A percentile compares a stretch with the other conserved stretches of the same genome.
Evolutionary conservation across 805 yeast genomes (phyloP).

Genomic region (Yamadazyma nakazawae): DNA sequence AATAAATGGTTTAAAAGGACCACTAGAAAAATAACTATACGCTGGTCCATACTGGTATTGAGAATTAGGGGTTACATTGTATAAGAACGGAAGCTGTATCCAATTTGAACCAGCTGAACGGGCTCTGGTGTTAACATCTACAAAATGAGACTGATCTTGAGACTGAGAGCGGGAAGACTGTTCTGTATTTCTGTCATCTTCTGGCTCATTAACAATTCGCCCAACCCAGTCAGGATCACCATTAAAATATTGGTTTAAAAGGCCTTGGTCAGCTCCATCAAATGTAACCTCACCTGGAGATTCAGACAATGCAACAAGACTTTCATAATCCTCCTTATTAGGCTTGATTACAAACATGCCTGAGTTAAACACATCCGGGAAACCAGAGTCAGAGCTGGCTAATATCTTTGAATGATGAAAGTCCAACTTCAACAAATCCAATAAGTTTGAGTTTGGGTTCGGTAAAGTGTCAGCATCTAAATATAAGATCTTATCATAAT

Average conservation of each 20-base stretch:
- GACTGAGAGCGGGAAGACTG: not conserved
- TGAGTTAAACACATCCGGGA: constrained; percentile 87
- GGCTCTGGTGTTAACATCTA: not conserved
- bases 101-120: constrained; percentile 38
- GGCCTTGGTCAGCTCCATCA: constrained; percentile 94
- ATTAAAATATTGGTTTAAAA: constrained; percentile 72
- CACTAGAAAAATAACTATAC: constrained; percentile 43
- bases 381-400: constrained; percentile 82
- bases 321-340: constrained; percentile 34
- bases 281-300: constrained; percentile 37
- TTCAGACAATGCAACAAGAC: constrained; percentile 30
- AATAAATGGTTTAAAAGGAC: not conserved
- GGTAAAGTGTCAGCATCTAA: constrained; percentile 67
- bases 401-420: constrained; percentile 25
- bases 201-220: not conserved
- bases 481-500: constrained; percentile 50
- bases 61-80: constrained; percentile 71
- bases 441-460: constrained; percentile 15
- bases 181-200: not conserved
- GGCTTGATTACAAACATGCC: constrained; percentile 71
- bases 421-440: constrained; percentile 29
- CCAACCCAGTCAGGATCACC: constrained; percentile 39
- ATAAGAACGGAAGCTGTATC: constrained; percentile 73
- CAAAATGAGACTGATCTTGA: no score
- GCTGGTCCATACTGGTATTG: constrained; percentile 76